Base-by-base conservation (phyloP, 345 rosid species). In the Turritis glabra region DNA sequence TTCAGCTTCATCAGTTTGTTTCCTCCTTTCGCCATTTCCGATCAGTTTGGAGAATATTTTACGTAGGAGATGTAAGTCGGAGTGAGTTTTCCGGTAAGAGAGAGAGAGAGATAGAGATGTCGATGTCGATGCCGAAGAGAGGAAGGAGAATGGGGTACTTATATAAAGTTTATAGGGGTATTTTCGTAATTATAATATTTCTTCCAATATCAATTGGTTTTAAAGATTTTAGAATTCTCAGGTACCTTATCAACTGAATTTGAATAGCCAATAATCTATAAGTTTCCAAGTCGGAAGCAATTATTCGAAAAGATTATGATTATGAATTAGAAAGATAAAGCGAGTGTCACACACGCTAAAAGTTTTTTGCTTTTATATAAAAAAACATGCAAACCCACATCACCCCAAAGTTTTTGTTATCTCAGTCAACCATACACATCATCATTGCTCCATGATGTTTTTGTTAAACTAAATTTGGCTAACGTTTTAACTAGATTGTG, bases 1-100 rank as follows among this genome's bases (percentile, higher is more conserved):
- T 81, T 90, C 46, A 93, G 89, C 77, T 84, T 93, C 40, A 72
- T 87, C 43, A 91, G 88, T 82, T 86, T 93, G 74, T 85, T 89
- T 70, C 90, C 84, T 3, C 86, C 90, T 80, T 79, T 90, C n/a
- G 89, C 95, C 98, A 88, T 90, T 75, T 50, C 3, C 8, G 1
- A 13, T 23, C 4, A 2, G 35, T 76, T 63, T 35, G 14, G 70
- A 13, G 40, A 8, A 6, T 15, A 27, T 43, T 47, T 40, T 3
- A 22, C 7, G 56, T 3, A 33, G 41, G 73, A 13, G 44, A 37
- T 48, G 54, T 8, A 19, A 10, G 79, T 61, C 63, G 64, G 57
- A 52, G 57, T 69, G 33, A 52, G 9, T 33, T 63, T 74, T 3
- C 66, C 58, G 76, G 66, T 61, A 69, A 76, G 54, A 56, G 46